Base-by-base conservation (phyloP, 176 grass and related monocot genomes). In the Raddia distichophylla region DNA sequence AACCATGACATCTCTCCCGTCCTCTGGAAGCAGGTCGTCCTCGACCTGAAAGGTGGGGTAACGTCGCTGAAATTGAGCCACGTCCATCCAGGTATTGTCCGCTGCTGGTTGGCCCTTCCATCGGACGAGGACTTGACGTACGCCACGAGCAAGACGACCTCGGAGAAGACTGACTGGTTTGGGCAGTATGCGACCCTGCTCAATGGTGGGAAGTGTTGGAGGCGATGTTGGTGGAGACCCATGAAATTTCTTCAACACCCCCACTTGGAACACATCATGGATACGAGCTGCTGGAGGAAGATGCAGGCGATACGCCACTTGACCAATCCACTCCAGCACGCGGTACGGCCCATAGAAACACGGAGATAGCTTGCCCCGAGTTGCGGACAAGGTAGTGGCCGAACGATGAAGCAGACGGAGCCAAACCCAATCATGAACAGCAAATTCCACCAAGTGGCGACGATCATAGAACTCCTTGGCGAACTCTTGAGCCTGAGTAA, bases 311-410 rank as follows among this genome's bases (percentile, higher is more conserved):
- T 42, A 40, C 14, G 63, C 61, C 12, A 64, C 27, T 2, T 15
- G 12, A 1, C 35, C 35, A 33, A 64, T 35, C 4, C 6, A 0
- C 0, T 32, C 33, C 0, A 5, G 0, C 12, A 37, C 1, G 27
- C 61, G 35, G 7, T n/a, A 45, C 0, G 64, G 37, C 3, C 64
- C 64, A 8, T 44, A 67, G 35, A 45, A 67, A 0, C 64, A 15
- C 0, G 64, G 64, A 0, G 2, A 0, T 0, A 67, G 64, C 10
- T 45, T 67, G 0, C 64, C 64, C 0, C 0, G 5, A 0, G 2
- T 0, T 0, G 3, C 0, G 17, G 0, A 0, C 0, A 45, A 3
- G 6, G 37, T n/a, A 0, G 7, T 3, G 0, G 35, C 35, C 0
- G 37, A 1, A 0, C 64, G 13, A 0, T 67, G 64, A 0, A 2